Evolutionary conservation across 2,329 filamentous ascomycete species (phyloP), one percentile per base, ranked within the genome.

Genomic region (Colletotrichum tofieldiae): DNA sequence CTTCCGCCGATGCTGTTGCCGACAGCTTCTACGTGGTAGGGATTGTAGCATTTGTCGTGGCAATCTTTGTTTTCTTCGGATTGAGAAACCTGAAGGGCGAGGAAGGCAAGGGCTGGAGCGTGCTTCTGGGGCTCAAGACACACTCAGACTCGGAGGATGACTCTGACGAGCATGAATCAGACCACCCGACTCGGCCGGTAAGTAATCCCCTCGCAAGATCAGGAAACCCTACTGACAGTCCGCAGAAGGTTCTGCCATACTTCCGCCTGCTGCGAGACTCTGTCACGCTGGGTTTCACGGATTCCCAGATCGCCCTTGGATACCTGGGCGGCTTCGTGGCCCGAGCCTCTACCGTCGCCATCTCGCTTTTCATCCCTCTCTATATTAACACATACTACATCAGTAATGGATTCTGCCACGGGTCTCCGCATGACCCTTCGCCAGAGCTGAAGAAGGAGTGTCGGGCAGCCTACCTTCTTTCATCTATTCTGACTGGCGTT

Each of bases 321-420:
- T 99, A 98, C 78, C 85, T 98, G 0, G 96, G 96, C 74, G 96
- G 96, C 1, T 98, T 98, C 77, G 96, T 99, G 2, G 96, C 95
- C 12, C 91, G 96, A 67, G 95, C 96, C 9, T 98, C 95, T 0
- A 98, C 95, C 0, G 96, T 99, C 6, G 96, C 94, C 64, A 97
- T 99, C 75, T 97, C 94, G 0, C 89, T 98, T 7, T 99, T 98
- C 83, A 93, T 99, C 65, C 96, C 96, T 0, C 88, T 99, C 2
- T 97, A 93, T 79, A 91, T 98, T 77, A 98, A 98, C 80, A 92
- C 94, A 32, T 98, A 94, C 81, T 98, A 96, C 82, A 93, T 96
- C 74, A 85, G 86, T 60, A 92, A 93, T 65, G 95, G 94, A 2
- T 92, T 93, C 75, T 98, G 96, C 83, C 88, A 90, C 51, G 90